Conservation (phyloP, 768 basidiomycete species). For the Rhodocollybia butyracea region DNA sequence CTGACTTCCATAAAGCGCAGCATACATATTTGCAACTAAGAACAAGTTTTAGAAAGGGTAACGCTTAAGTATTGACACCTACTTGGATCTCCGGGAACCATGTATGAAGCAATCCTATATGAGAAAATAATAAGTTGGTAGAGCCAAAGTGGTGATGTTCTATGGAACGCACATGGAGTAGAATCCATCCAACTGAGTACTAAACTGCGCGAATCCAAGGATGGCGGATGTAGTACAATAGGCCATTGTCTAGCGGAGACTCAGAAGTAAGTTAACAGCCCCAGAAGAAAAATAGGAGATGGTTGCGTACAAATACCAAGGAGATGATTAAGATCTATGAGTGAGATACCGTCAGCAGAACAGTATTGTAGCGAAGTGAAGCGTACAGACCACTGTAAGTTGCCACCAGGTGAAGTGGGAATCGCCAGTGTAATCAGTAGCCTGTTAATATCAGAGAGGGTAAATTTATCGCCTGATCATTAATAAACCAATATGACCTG, state of each 20-base stretch:
- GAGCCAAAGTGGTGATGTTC: not conserved
- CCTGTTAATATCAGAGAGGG: constrained; percentile 1
- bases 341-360: constrained; percentile 14
- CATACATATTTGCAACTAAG: constrained; percentile 33
- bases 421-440: constrained; percentile 23
- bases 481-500: not conserved
- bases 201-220: constrained; percentile 13
- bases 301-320: constrained; percentile 13
- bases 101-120: constrained; percentile 26
- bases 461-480: not conserved
- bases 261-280: not conserved
- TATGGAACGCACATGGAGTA: not conserved
- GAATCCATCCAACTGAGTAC: constrained; percentile 5
- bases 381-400: constrained; percentile 17
- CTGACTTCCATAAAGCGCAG: constrained; percentile 23
- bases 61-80: not conserved
- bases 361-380: not conserved
- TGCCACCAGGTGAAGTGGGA: constrained; percentile 24
- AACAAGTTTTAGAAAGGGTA: not conserved
- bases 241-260: not conserved
- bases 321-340: constrained; percentile 18
- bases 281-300: not conserved
- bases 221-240: constrained; percentile 12
- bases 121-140: constrained; percentile 16
- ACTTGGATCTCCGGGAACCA: constrained; percentile 26